phyloP scores from a whole-genome alignment of 2,329 filamentous ascomycete species.

The Elsinoe perseae region DNA sequence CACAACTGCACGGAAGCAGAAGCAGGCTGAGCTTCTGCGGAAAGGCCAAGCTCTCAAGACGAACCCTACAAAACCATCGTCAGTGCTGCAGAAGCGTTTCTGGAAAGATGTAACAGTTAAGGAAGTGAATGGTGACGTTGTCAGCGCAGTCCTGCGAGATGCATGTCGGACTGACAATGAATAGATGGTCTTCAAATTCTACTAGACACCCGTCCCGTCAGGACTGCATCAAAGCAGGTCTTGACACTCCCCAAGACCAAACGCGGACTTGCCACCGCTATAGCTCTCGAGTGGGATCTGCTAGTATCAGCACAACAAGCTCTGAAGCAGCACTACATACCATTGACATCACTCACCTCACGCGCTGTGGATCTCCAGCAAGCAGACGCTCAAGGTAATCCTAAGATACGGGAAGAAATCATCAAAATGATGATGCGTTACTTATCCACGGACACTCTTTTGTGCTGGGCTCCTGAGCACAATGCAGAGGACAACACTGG shows the following conservation, averaged over 20 bases:
- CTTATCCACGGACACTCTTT: constrained; percentile 80
- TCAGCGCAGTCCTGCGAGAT: too few species aligned
- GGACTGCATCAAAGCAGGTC: constrained; percentile 64
- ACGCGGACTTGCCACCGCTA: constrained; percentile 70
- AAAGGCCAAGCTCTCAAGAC: constrained; percentile 38
- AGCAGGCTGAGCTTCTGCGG: constrained; percentile 44
- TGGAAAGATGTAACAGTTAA: constrained; percentile 77
- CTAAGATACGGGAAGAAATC: constrained; percentile 55
- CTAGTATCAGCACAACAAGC: constrained; percentile 76
- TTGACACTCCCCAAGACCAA: constrained; percentile 68
- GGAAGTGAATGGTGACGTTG: constrained; percentile 52
- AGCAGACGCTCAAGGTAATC: constrained; percentile 51
- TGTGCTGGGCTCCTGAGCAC: constrained; percentile 73
- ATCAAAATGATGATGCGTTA: constrained; percentile 69
- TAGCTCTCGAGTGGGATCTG: constrained; percentile 90
- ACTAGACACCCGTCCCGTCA: constrained; percentile 71
- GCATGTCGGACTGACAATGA: constrained; percentile 16
- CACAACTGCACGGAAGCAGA: constrained; percentile 41
- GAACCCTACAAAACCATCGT: constrained; percentile 39
- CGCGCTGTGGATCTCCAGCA: constrained; percentile 72
- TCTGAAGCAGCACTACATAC: constrained; percentile 77
- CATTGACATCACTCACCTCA: constrained; percentile 75
- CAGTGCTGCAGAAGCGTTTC: constrained; percentile 62
- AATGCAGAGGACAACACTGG: constrained; percentile 38
- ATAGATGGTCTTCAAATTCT: constrained; percentile 54